Base-by-base conservation (phyloP, 139 green algal species). In the Nannochloris sp. region DNA sequence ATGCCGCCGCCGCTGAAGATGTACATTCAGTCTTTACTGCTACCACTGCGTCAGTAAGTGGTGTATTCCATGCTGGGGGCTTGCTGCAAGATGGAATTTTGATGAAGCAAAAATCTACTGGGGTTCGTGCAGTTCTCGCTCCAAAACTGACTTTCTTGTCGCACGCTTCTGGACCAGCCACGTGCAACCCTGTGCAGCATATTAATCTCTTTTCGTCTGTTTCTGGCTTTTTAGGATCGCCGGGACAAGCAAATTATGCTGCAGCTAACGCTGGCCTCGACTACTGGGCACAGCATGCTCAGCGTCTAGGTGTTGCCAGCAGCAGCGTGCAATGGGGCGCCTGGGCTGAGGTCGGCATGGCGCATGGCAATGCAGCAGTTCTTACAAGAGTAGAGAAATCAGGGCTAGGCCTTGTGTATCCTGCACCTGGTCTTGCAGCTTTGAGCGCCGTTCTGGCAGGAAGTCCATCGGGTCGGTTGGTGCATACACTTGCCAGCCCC, bases 291-390 rank as follows among this genome's bases (percentile, higher is more conserved):
- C 6, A 3, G 25, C 6, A 3, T 19, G 14, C 9, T 4, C 10
- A 8, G 7, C 44, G 25, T 1, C n/a, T 14, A 30, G 70, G 70
- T 12, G 6, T 53, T 30, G 31, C 12, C 19, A 4, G 29, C 27
- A 60, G 29, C 8, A 39, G 39, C 24, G 47, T 85, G 19, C 70
- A 77, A 33, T 85, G 78, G 78, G 78, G 78, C 12, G 71, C 78
- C 12, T 85, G 78, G 78, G 48, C 55, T 27, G 29, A 70, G 27
- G 77, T 71, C 5, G 88, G 89, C 57, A 95, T 95, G 89, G 89
- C 89, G 3, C 71, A 71, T 1, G 44, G 59, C 6, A 60, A 70
- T 6, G 14, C 38, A 38, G 46, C 23, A 5, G 59, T 67, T 0
- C 35, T 66, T 0, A 44, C 57, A 4, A 66, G 85, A 14, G 73